Base-by-base conservation (phyloP, 2,329 filamentous ascomycete species). In the Cucurbitaria berberidis region DNA sequence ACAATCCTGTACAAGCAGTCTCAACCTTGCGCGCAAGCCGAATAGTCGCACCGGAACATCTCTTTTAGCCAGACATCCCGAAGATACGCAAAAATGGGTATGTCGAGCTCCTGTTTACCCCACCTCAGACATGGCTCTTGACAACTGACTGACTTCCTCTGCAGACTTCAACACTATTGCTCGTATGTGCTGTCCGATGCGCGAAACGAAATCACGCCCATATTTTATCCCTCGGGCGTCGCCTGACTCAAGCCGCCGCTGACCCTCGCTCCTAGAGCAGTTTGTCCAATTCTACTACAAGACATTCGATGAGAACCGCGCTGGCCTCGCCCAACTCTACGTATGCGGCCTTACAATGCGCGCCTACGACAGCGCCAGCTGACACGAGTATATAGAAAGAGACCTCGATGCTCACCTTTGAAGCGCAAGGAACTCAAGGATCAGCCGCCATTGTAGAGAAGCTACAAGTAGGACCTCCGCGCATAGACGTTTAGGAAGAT, bases 331-430 rank as follows among this genome's bases (percentile, higher is more conserved):
- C 13, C 71, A 78, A 57, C 90, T 97, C 80, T 98, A 97, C 82
- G 93, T 96, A 85, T 73, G 89, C 55, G 50, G 69, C 49, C 40
- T 44, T 22, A 44, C 27, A 45, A 18, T 19, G 26, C 32, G 42
- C 32, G 24, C 15, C 46, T 26, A 11, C 13, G 16, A 29, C 38
- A 30, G 44, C 42, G 18, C n/a, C 10, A 38, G 45, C 56, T 59
- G 45, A 59, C 41, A 42, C 24, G 11, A 15, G 6, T 13, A 13
- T 24, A 32, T 18, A 59, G 56, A 59, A 91, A 86, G 89, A 70
- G 84, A 89, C 4, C 77, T 98, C 95, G 43, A 96, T 96, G 89
- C 83, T 98, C 78, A 97, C 93, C 45, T 98, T 97, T 72, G 91
- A 98, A 84, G 87, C 83, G 41, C 67, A 80, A 39, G 86, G 88